Conservation (phyloP, 805 yeast genomes). For the Metschnikowia corniflorae region DNA sequence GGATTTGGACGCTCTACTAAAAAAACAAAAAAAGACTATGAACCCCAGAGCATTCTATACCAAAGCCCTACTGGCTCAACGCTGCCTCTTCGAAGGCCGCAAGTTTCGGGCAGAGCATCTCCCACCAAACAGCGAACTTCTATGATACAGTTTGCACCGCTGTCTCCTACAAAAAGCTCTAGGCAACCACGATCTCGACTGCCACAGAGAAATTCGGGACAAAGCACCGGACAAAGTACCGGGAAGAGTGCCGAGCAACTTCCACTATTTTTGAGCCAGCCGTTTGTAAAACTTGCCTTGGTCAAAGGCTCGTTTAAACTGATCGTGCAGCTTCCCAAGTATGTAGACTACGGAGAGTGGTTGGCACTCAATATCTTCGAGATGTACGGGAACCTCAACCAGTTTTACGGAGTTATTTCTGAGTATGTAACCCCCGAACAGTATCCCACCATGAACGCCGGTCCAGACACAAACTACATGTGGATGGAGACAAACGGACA, state of each 20-base stretch:
- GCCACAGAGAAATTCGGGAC: conserved; percentile 14
- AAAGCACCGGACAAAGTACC: conserved; percentile 1
- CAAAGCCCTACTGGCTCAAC: conserved; percentile 31
- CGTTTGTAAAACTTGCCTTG: conserved; percentile 87
- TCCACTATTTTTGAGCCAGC: conserved; percentile 83
- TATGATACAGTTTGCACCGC: conserved; percentile 23
- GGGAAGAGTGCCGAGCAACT: conserved; percentile 16
- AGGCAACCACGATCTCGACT: conserved; percentile 16
- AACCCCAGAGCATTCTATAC: conserved; percentile 28
- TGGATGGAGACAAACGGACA: conserved; percentile 83
- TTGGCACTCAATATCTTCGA: conserved; percentile 90
- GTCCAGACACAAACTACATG: conserved; percentile 82
- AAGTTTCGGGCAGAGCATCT: conserved; percentile 41
- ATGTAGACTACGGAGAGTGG: conserved; percentile 96
- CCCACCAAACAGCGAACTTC: conserved; percentile 27
- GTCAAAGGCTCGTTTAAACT: conserved; percentile 97
- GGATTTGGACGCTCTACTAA: conserved; percentile 46
- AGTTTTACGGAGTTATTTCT: conserved; percentile 84
- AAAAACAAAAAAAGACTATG: conserved; percentile 36
- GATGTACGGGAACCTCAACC: conserved; percentile 77
- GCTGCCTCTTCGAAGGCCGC: conserved; percentile 34
- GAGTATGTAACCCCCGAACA: conserved; percentile 89
- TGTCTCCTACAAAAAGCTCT: conserved; percentile 21
- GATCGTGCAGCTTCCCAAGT: conserved; percentile 90
- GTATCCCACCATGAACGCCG: conserved; percentile 94